These are phyloP conservation scores for Durusdinium trenchii DNA, from an alignment of 73 alveolate species.

Conservation along the genomic window DNA sequence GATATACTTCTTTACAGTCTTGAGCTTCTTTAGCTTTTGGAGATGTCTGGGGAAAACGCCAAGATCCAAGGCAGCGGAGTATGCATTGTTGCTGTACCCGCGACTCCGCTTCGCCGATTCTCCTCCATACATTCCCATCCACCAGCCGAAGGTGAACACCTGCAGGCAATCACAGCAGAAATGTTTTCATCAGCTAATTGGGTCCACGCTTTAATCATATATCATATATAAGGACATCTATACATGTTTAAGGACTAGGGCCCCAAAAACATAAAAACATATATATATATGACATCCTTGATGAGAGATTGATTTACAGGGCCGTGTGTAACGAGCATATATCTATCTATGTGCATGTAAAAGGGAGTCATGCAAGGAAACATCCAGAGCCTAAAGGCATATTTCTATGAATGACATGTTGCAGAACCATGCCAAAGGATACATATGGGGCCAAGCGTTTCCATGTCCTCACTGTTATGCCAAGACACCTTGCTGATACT, in stretches of 20 bases:
- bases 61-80: not conserved
- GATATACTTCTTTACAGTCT: not conserved
- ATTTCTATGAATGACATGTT: too few species aligned
- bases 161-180: not conserved
- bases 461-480: too few species aligned
- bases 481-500: too few species aligned
- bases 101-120: not conserved
- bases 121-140: slow-evolving; percentile 9
- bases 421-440: too few species aligned
- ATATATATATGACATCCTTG: not conserved
- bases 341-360: too few species aligned
- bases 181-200: not conserved
- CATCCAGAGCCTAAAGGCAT: too few species aligned
- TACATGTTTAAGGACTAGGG: not conserved
- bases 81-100: not conserved
- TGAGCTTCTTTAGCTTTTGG: not conserved
- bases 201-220: not conserved
- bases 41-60: not conserved
- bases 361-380: too few species aligned
- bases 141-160: slow-evolving; percentile 39
- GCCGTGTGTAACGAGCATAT: not conserved
- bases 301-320: not conserved
- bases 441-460: too few species aligned
- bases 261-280: not conserved
- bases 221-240: not conserved